Evolutionary conservation across 495 filamentous ascomycete species (phyloP).

Genomic region (Penicillium pancosmium): DNA sequence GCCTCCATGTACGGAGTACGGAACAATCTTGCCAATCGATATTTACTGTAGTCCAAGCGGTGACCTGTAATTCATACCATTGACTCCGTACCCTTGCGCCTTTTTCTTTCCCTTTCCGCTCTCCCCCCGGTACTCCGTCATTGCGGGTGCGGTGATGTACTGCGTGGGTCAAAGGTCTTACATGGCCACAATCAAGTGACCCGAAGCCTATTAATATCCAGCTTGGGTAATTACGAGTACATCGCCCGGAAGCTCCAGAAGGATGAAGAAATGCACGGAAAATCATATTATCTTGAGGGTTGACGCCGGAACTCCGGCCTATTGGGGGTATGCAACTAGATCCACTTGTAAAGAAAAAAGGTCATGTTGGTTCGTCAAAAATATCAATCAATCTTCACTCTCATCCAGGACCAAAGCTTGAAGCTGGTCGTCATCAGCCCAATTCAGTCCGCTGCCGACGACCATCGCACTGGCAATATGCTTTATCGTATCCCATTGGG

Average conservation of each 20-base stretch:
- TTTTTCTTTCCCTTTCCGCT: conserved; percentile 5
- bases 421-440: conserved; percentile 71
- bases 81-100: neutral
- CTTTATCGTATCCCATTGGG: conserved; percentile 74
- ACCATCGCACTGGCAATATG: conserved; percentile 72
- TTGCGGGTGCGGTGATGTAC: conserved; percentile 25
- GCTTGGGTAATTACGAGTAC: neutral
- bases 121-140: conserved; percentile 18
- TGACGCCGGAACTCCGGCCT: conserved; percentile 3
- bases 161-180: conserved; percentile 27
- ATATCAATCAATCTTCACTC: conserved; percentile 58
- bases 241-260: neutral
- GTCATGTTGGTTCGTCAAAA: neutral
- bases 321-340: conserved; percentile 2
- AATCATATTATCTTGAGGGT: conserved; percentile 1
- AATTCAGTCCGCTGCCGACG: conserved; percentile 82
- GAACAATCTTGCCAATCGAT: conserved; percentile 5
- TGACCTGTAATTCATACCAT: neutral
- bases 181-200: conserved; percentile 17
- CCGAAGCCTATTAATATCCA: conserved; percentile 8
- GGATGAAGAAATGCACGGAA: neutral
- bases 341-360: neutral
- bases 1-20: conserved; percentile 3
- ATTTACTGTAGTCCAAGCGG: neutral
- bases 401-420: conserved; percentile 75